Percentiles rank a stretch among this genome's conserved stretches.
Evolutionary conservation across 1,284 basidiomycete genomes (phyloP).

Genomic region (Ustilago xerochloae): DNA sequence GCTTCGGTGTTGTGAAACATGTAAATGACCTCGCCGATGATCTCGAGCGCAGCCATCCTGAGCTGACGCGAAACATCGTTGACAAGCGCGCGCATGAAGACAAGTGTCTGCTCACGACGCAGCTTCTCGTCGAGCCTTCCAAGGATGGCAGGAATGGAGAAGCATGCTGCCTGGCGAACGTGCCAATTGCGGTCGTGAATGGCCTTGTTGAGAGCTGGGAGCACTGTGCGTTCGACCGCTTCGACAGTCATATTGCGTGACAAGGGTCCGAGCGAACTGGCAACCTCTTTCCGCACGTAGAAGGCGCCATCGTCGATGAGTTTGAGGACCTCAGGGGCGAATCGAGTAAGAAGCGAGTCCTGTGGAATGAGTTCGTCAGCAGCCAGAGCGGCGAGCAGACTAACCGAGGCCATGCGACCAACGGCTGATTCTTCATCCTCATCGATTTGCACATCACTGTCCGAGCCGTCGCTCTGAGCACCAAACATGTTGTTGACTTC

Average conservation of each 20-base stretch:
- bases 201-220: slow-evolving; percentile 81
- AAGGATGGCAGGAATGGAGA: slow-evolving; percentile 76
- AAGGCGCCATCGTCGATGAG: slow-evolving; percentile 82
- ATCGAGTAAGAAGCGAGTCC: slow-evolving; percentile 75
- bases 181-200: slow-evolving; percentile 81
- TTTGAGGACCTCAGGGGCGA: slow-evolving; percentile 83
- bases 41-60: slow-evolving; percentile 83
- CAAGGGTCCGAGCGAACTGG: slow-evolving; percentile 85
- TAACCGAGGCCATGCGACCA: slow-evolving; percentile 90
- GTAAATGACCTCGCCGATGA: slow-evolving; percentile 89
- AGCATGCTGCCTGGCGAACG: slow-evolving; percentile 88
- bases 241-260: slow-evolving; percentile 84
- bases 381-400: slow-evolving; percentile 83
- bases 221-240: slow-evolving; percentile 71
- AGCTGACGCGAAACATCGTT: slow-evolving; percentile 78
- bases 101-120: slow-evolving; percentile 54
- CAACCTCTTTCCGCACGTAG: slow-evolving; percentile 89
- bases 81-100: slow-evolving; percentile 71
- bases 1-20: slow-evolving; percentile 77
- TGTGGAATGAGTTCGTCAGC: slow-evolving; percentile 70
- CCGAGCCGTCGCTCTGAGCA: slow-evolving; percentile 34
- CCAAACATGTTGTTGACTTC: slow-evolving; percentile 30
- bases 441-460: slow-evolving; percentile 35
- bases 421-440: slow-evolving; percentile 78
- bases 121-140: slow-evolving; percentile 34